Evolutionary conservation across 1,284 basidiomycete species (phyloP).

Genomic region (Chalciporus sp.): DNA sequence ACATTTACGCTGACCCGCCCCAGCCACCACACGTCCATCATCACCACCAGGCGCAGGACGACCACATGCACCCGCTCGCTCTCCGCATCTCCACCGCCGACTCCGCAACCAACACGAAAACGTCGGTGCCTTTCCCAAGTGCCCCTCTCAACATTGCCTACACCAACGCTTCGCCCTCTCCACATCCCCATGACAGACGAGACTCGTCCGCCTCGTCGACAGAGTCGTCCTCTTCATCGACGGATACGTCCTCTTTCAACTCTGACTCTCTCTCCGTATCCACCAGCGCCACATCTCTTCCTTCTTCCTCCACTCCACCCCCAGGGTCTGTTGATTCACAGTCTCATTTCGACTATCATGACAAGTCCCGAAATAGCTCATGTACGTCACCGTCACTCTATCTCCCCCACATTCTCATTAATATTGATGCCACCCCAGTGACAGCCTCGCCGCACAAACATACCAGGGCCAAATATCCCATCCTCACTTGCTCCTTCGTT

Average conservation of each 20-base stretch:
- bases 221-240: conserved; percentile 24
- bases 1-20: conserved; percentile 34
- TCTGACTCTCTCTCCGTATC: conserved; percentile 30
- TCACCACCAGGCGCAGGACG: conserved; percentile 17
- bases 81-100: conserved; percentile 40
- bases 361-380: conserved; percentile 1
- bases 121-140: conserved; percentile 17
- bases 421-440: conserved; percentile 14
- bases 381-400: conserved; percentile 5
- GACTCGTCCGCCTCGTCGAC: conserved; percentile 20
- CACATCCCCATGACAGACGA: conserved; percentile 19
- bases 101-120: conserved; percentile 18
- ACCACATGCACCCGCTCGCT: conserved; percentile 58
- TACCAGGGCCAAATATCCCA: conserved; percentile 31
- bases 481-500: conserved; percentile 54
- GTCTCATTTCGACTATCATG: conserved; percentile 4
- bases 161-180: conserved; percentile 9
- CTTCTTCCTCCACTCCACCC: conserved; percentile 20
- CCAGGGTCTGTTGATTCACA: conserved; percentile 1
- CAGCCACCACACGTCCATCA: conserved; percentile 12
- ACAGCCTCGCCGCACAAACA: conserved; percentile 10
- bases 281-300: conserved; percentile 34
- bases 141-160: conserved; percentile 22
- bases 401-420: background rate
- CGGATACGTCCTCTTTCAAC: conserved; percentile 26